A percentile compares a stretch with the other conserved stretches of the same genome.
phyloP scores from a whole-genome alignment of 2,329 filamentous ascomycete species.

The Sporothrix mexicana region DNA sequence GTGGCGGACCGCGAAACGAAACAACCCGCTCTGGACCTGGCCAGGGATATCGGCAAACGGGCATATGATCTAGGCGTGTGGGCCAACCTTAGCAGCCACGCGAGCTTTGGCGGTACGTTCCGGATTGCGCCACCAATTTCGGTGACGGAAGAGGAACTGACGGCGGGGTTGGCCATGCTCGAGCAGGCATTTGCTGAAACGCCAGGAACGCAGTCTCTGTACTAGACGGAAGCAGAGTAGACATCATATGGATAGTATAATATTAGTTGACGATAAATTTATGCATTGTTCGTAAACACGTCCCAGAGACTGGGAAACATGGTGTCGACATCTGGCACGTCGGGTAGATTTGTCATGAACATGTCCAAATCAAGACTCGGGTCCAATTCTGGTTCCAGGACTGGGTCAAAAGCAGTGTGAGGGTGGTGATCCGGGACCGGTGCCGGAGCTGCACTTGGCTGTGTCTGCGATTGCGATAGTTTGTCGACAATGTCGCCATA shows the following conservation, averaged over 20 bases:
- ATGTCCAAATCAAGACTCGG: too few relatives aligned
- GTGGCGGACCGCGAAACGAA: conserved; percentile 57
- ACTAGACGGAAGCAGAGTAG: background rate
- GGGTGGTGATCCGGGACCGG: too few relatives aligned
- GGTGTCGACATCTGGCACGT: background rate
- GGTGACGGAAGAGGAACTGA: background rate
- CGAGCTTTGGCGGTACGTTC: conserved; percentile 62
- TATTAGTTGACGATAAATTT: background rate
- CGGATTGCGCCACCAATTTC: conserved; percentile 63
- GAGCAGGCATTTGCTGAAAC: background rate
- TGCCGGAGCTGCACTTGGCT: too few relatives aligned
- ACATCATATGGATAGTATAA: too few relatives aligned
- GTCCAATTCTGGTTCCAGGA: too few relatives aligned
- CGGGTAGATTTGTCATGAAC: background rate
- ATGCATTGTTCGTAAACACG: background rate
- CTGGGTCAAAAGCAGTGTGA: too few relatives aligned
- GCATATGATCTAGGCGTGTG: conserved; percentile 57
- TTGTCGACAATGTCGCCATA: conserved; percentile 22
- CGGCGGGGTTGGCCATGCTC: background rate
- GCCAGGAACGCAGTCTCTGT: background rate
- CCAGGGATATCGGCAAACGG: conserved; percentile 46
- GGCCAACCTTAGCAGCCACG: conserved; percentile 61
- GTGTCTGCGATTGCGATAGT: background rate
- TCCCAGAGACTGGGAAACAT: conserved; percentile 28
- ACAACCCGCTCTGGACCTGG: conserved; percentile 54